Percentiles rank a stretch among this genome's conserved stretches.
phyloP scores from a whole-genome alignment of 192 early-diverging fungal genomes.

The Coemansia sp. region DNA sequence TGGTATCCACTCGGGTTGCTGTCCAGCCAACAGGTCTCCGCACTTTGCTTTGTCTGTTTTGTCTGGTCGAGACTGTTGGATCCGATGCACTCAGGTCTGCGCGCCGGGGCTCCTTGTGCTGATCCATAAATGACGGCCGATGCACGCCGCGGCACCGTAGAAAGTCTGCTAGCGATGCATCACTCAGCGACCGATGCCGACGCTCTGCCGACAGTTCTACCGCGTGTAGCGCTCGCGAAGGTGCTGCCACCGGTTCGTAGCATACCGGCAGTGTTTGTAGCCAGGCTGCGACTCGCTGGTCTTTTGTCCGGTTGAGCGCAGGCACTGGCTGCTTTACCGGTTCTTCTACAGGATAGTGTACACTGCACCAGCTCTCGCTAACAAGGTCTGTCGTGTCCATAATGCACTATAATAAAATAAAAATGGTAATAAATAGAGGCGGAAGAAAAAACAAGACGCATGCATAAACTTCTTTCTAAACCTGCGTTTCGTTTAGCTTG shows the following conservation, averaged over 20 bases:
- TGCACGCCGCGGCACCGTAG: constrained; percentile 20
- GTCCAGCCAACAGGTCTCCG: constrained; percentile 2
- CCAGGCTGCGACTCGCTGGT: neutral
- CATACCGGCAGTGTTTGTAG: neutral
- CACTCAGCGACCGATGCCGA: constrained; percentile 17
- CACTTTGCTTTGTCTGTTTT: neutral
- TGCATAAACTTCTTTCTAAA: neutral
- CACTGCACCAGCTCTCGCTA: constrained; percentile 35
- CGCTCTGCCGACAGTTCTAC: neutral
- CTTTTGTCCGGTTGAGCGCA: neutral
- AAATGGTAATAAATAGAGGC: neutral
- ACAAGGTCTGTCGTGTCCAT: constrained; percentile 5
- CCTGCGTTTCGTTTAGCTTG: too few relatives aligned
- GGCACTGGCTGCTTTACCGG: neutral
- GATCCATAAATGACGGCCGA: constrained; percentile 41
- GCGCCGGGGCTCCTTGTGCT: neutral
- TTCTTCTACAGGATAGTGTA: constrained; percentile 7
- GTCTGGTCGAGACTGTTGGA: neutral
- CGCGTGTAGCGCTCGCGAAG: neutral
- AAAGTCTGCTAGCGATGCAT: constrained; percentile 38
- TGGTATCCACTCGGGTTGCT: neutral
- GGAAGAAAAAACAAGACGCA: neutral
- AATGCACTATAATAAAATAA: neutral
- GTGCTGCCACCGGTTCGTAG: neutral
- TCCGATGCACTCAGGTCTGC: constrained; percentile 1